Conservation (phyloP, 495 filamentous ascomycete genomes). For the Cairneyella variabilis region DNA sequence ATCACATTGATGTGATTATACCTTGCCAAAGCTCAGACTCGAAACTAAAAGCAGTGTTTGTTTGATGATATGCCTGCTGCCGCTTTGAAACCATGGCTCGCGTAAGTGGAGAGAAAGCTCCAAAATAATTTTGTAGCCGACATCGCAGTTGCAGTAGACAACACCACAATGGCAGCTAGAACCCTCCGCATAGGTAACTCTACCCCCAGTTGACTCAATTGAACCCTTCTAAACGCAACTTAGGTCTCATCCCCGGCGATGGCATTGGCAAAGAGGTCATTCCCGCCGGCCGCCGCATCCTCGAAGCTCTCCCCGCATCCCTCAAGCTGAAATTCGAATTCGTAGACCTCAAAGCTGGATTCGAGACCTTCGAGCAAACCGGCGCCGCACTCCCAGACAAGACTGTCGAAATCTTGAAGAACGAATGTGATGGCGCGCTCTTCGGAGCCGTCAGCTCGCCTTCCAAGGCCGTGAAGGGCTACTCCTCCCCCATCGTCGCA, state of each 20-base stretch:
- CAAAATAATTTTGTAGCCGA: constrained; percentile 17
- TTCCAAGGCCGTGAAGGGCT: constrained; percentile 81
- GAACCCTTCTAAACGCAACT: neutral
- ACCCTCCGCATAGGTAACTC: constrained; percentile 56
- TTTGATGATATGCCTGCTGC: no score
- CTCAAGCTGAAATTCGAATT: constrained; percentile 90
- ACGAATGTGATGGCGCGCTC: constrained; percentile 91
- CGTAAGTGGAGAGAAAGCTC: neutral
- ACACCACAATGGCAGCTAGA: constrained; percentile 46
- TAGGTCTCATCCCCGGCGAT: constrained; percentile 95
- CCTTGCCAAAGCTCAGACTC: neutral
- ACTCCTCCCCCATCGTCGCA: constrained; percentile 95
- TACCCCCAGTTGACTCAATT: constrained; percentile 2
- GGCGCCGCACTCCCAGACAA: constrained; percentile 83
- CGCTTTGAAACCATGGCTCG: no score
- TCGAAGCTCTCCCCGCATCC: constrained; percentile 82
- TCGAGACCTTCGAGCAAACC: constrained; percentile 84
- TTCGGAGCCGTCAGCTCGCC: constrained; percentile 97
- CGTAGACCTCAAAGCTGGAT: constrained; percentile 86
- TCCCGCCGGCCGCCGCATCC: constrained; percentile 83
- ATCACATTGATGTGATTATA: no score
- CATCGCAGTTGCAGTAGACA: constrained; percentile 11
- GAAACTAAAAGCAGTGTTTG: neutral
- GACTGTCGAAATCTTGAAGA: constrained; percentile 79
- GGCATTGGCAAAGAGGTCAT: constrained; percentile 99